Evolutionary conservation across 305 asterid genomes (phyloP), one percentile per base, ranked within the genome.

Genomic region (Ilex paraguariensis): DNA sequence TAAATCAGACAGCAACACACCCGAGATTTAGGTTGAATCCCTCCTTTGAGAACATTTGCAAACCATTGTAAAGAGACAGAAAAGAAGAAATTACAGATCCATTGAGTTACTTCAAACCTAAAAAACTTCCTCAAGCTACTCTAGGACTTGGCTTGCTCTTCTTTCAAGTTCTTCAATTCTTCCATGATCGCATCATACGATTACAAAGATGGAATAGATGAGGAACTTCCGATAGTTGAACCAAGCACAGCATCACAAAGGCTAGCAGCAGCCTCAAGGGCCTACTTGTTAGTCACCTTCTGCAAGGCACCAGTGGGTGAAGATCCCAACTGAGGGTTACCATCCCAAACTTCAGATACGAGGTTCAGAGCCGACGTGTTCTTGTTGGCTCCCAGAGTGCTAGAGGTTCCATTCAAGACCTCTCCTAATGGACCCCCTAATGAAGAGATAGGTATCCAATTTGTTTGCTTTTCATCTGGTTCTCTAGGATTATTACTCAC

Each of bases 361-460:
- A 66, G 9, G 60, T 61, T 21, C 28, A 64, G 68, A 10, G 77
- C 52, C 5, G 82, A 66, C 9, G 60, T 61, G 61, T 57, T 60
- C 45, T 62, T 45, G 14, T 53, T 70, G 61, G 36, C 72, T 39
- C 75, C 78, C 40, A 57, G 65, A n/a, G 40, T 58, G 15, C 58
- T 49, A 7, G 77, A 56, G 3, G 87, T 70, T 65, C 75, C 75
- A 31, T 82, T 87, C 82, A 88, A 62, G n/a, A 79, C 95, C 79
- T 88, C 98, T 16, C 92, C 98, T 7, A 91, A 66, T 4, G 96
- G 98, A 3, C 96, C 96, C 0, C 96, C 95, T 71, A 85, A 68
- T 13, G 93, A 71, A 70, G 82, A 56, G 44, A 73, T 70, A 13
- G 96, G 95, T 6, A 74, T 31, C 95, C 95, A 87, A 13, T 75